Conservation (phyloP, 192 early-diverging fungal genomes). For the Phlyctochytrium arcticum region DNA sequence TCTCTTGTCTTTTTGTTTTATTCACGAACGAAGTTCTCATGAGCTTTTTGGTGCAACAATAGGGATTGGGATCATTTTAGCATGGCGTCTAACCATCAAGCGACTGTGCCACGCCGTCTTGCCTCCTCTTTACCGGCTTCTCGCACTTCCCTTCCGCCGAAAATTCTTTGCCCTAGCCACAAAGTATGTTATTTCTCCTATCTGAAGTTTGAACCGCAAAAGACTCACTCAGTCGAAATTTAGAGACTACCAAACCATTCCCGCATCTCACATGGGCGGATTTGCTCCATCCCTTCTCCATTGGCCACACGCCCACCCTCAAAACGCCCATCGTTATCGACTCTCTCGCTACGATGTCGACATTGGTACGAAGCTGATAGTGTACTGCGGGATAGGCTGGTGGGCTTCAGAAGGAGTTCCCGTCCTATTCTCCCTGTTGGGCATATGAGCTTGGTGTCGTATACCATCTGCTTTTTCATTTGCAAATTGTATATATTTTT, state of each 20-base stretch:
- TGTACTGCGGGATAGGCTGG: slow-evolving; percentile 38
- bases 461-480: too few relatives aligned
- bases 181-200: slow-evolving; percentile 9
- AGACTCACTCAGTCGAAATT: background rate
- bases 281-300: slow-evolving; percentile 11
- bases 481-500: too few relatives aligned
- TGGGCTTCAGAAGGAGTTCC: slow-evolving; percentile 25
- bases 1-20: background rate
- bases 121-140: slow-evolving; percentile 10
- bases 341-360: slow-evolving; percentile 27
- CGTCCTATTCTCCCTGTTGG: slow-evolving; percentile 13
- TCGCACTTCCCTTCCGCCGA: slow-evolving; percentile 13
- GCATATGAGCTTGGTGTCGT: slow-evolving; percentile 20
- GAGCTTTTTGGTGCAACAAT: background rate
- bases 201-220: background rate
- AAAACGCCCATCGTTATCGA: background rate
- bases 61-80: slow-evolving; percentile 16
- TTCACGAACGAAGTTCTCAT: background rate
- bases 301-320: background rate
- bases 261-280: slow-evolving; percentile 2
- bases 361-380: slow-evolving; percentile 17
- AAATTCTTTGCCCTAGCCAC: slow-evolving; percentile 20
- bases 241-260: background rate
- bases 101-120: slow-evolving; percentile 10
- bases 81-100: slow-evolving; percentile 14